Base-by-base conservation (phyloP, 495 filamentous ascomycete species). In the Annulohypoxylon stygium region DNA sequence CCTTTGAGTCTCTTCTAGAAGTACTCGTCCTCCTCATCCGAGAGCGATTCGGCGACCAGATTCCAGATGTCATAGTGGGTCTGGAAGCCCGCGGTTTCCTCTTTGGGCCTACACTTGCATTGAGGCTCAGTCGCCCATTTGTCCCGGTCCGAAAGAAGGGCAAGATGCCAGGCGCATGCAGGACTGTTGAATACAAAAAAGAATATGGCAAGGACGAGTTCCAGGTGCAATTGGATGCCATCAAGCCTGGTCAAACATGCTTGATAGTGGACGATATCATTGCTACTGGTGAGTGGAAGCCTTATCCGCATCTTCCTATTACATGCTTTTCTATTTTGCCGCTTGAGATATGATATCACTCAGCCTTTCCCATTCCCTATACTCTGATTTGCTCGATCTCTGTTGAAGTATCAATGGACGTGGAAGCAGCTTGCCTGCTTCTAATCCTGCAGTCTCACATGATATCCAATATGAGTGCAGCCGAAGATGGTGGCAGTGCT, bases 171-270 rank as follows among this genome's bases (percentile, higher is more conserved):
- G 97, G 97, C 65, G 89, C 91, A 50, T 94, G 90, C 74, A 89
- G 91, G 71, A 94, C 91, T 65, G 94, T 94, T 73, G 83, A 82
- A 63, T 99, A 92, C 80, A 84, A 93, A 81, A 99, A 99, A 87
- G 97, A 99, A 83, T 99, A 99, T 79, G 97, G 97, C 26, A 88
- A 91, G 84, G 97, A 99, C 80, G 92, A 90, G 79, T 98, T 99
- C 85, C 92, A 98, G 87, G 97, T 98, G 84, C 97, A 99, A 84
- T 83, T 83, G 59, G 94, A 90, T 80, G 89, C 90, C 11, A 90
- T 98, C 77, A 92, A 93, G 86, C 86, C 88, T 43, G 97, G 95
- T 18, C 93, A 97, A 87, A 91, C 89, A 78, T 95, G 97, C 18
- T 81, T 99, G 69, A 87, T 99, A 57, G 92, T 99, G 47, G 96